Conservation (phyloP, 768 basidiomycete genomes). For the Exidia glandulosa region DNA sequence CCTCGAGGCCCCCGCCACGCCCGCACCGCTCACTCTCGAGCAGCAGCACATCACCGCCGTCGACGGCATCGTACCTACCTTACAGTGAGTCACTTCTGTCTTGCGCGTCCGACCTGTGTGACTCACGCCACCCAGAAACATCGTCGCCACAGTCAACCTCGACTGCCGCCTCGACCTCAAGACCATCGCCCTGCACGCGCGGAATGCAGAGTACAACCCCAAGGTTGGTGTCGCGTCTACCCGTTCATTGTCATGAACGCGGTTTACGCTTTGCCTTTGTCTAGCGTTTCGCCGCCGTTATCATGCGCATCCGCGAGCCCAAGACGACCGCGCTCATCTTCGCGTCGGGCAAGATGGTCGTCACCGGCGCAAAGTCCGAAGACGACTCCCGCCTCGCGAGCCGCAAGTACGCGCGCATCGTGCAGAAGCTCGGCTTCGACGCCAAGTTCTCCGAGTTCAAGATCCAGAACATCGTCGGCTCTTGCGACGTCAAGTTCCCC, state of each 20-base stretch:
- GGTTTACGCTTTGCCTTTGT: conserved; percentile 39
- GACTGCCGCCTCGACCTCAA: conserved; percentile 95
- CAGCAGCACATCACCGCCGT: conserved; percentile 94
- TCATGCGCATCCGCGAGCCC: conserved; percentile 99
- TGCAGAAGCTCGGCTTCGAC: conserved; percentile 98
- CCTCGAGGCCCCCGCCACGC: conserved; percentile 39
- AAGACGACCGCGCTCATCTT: conserved; percentile 99
- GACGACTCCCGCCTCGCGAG: conserved; percentile 95
- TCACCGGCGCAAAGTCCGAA: conserved; percentile 97
- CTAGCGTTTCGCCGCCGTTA: conserved; percentile 99
- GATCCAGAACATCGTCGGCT: conserved; percentile 98
- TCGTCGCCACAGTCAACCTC: conserved; percentile 96
- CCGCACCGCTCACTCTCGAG: conserved; percentile 68
- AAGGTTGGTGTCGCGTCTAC: conserved; percentile 79
- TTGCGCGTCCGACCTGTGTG: neutral
- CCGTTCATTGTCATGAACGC: conserved; percentile 33
- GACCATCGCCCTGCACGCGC: conserved; percentile 94
- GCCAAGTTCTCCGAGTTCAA: conserved; percentile 99
- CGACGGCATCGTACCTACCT: conserved; percentile 95
- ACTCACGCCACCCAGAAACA: conserved; percentile 41
- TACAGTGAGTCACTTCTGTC: conserved; percentile 46
- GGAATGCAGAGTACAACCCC: conserved; percentile 99
- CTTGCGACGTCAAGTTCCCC: conserved; percentile 98
- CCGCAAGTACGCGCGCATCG: conserved; percentile 97
- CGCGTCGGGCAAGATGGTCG: conserved; percentile 99